Evolutionary conservation across 2,329 filamentous ascomycete genomes (phyloP).

Genomic region (Lachnellula occidentalis): DNA sequence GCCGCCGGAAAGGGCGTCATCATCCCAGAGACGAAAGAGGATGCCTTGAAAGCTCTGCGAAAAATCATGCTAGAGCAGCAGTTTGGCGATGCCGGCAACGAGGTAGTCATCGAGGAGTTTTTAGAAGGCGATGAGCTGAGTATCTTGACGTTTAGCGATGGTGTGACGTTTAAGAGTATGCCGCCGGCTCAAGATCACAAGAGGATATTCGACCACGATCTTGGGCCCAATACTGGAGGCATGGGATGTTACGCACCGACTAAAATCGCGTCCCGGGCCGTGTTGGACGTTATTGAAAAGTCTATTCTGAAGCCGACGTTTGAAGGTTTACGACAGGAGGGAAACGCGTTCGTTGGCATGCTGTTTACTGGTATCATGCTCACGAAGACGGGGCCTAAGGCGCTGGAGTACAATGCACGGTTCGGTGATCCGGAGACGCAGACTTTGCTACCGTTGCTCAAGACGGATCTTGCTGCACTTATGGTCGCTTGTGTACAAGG

Average conservation of each 20-base stretch:
- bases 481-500: conserved; percentile 80
- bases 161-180: conserved; percentile 73
- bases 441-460: conserved; percentile 73
- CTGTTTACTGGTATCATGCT: conserved; percentile 94
- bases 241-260: conserved; percentile 98
- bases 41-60: conserved; percentile 74
- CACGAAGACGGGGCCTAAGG: conserved; percentile 71
- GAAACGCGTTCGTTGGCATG: conserved; percentile 66
- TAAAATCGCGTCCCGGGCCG: conserved; percentile 63
- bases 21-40: conserved; percentile 58
- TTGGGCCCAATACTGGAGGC: conserved; percentile 89
- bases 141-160: conserved; percentile 87
- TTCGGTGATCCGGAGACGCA: conserved; percentile 92
- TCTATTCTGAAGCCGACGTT: conserved; percentile 84
- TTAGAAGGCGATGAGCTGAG: conserved; percentile 87
- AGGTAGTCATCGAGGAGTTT: conserved; percentile 94
- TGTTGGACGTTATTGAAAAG: conserved; percentile 75
- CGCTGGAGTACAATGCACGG: conserved; percentile 88
- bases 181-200: conserved; percentile 97
- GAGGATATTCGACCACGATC: conserved; percentile 83
- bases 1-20: conserved; percentile 96
- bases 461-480: conserved; percentile 80
- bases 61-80: conserved; percentile 87
- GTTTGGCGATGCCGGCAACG: conserved; percentile 79
- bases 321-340: conserved; percentile 78